Base-by-base conservation (phyloP, 2,329 filamentous ascomycete genomes). In the Biscogniauxia sp. region DNA sequence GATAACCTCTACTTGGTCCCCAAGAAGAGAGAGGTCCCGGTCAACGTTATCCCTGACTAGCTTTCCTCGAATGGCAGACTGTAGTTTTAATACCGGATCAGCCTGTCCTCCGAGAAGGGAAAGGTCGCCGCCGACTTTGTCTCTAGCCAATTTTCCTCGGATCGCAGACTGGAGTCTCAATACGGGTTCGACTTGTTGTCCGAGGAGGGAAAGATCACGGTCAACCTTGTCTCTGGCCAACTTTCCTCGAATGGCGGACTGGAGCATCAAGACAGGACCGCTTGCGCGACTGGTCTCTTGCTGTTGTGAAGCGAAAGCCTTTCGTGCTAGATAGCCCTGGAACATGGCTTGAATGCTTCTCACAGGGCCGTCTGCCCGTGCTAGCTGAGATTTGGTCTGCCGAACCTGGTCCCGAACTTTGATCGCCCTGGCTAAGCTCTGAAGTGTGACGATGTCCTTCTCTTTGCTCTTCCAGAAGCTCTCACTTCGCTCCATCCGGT, bases 401-500 rank as follows among this genome's bases (percentile, higher is more conserved):
- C 78, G 79, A 76, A 88, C 79, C 77, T 87, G 79, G 65, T 82
- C 75, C 63, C 87, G 84, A 64, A 81, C 82, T 71, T 88, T 90
- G 61, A 83, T 84, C 20, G 88, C 91, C 69, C 91, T 83, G 72
- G 92, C 84, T 53, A 96, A 80, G 73, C 88, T 96, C 75, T 99
- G 95, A 13, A 99, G 79, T 69, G 88, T 86, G 62, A 95, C 77
- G 53, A 98, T 83, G 62, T 92, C 85, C 5, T 82, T 80, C 73
- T 94, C 90, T 58, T 88, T 84, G 56, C 84, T 84, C 70, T 88
- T 87, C 85, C 88, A 92, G 71, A 87, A 83, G 59, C 84, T 77
- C 67, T 92, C 86, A 61, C 87, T 86, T 50, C 84, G 81, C 63
- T 79, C 78, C 70, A 90, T 80, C 49, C 82, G 82, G 55, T 80